These are phyloP conservation scores for Trametes gibbosa DNA, from an alignment of 768 basidiomycete genomes.

Conservation along the genomic window DNA sequence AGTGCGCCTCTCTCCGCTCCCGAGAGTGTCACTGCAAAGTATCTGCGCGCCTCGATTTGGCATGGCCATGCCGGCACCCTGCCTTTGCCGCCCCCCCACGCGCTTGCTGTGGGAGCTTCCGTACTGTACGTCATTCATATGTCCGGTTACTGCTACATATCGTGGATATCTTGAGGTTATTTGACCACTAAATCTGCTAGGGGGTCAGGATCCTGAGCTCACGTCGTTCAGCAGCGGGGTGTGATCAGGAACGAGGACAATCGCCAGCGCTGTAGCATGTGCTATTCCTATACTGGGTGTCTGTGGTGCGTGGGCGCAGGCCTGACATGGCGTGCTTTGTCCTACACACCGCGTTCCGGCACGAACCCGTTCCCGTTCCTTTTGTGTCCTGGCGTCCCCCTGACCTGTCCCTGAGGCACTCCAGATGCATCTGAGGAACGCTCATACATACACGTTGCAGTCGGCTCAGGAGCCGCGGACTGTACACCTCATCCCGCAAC, in stretches of 20 bases:
- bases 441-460: not conserved
- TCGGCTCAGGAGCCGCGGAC: not conserved
- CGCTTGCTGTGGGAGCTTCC: not conserved
- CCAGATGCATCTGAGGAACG: slow-evolving; percentile 2
- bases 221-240: not conserved
- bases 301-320: not conserved
- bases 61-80: not conserved
- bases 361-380: not conserved
- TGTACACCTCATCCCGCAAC: not conserved
- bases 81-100: not conserved
- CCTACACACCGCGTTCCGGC: slow-evolving; percentile 1
- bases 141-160: not conserved
- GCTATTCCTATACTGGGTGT: not conserved
- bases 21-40: not conserved
- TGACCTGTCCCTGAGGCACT: slow-evolving; percentile 3
- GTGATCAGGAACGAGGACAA: slow-evolving; percentile 9
- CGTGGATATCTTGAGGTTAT: slow-evolving; percentile 8
- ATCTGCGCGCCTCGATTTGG: slow-evolving; percentile 6
- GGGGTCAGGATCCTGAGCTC: slow-evolving; percentile 4
- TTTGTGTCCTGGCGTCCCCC: not conserved
- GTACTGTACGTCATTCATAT: slow-evolving; percentile 10
- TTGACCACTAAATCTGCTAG: slow-evolving; percentile 3
- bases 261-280: not conserved
- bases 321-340: slow-evolving; percentile 9
- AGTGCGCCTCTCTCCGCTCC: not conserved